Evolutionary conservation across 2,329 filamentous ascomycete genomes (phyloP).

Genomic region (Aspergillus neotritici): DNA sequence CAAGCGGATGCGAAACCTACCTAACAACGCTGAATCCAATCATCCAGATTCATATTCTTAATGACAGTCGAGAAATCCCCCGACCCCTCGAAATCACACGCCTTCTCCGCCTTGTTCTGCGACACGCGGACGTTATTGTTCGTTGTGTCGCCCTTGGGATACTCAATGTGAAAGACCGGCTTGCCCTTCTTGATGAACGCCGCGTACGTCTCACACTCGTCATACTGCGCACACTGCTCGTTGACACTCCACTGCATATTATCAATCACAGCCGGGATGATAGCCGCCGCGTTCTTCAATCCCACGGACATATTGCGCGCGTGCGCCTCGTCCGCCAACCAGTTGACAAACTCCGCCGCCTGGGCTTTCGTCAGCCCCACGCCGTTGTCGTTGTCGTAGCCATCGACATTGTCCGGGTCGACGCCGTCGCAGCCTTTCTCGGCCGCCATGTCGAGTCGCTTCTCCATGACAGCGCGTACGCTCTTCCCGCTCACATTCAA

Average conservation of each 20-base stretch:
- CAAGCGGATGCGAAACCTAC: conserved; percentile 11
- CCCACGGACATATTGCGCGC: conserved; percentile 56
- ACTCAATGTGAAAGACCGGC: conserved; percentile 70
- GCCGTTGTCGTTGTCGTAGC: conserved; percentile 60
- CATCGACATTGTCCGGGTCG: conserved; percentile 67
- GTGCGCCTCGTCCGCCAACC: conserved; percentile 53
- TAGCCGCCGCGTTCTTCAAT: conserved; percentile 62
- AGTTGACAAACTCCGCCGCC: conserved; percentile 55
- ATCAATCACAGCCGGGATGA: conserved; percentile 49
- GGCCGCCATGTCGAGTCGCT: conserved; percentile 54
- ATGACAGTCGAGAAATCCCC: conserved; percentile 58
- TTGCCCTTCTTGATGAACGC: conserved; percentile 57
- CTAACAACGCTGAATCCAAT: conserved; percentile 56
- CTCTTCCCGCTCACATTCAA: conserved; percentile 52
- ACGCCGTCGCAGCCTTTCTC: conserved; percentile 62
- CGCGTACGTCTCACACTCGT: conserved; percentile 55
- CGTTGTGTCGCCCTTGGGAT: conserved; percentile 49
- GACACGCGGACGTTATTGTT: conserved; percentile 33
- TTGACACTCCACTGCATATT: conserved; percentile 63
- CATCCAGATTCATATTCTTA: conserved; percentile 60
- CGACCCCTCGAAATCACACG: conserved; percentile 46
- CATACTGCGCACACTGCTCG: conserved; percentile 60
- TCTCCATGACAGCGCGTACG: conserved; percentile 61
- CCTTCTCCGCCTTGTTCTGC: conserved; percentile 28
- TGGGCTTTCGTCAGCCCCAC: conserved; percentile 53